Evolutionary conservation across 352 stramenopile species (phyloP), one percentile per base, ranked within the genome.

Genomic region (Phytophthora meadii): DNA sequence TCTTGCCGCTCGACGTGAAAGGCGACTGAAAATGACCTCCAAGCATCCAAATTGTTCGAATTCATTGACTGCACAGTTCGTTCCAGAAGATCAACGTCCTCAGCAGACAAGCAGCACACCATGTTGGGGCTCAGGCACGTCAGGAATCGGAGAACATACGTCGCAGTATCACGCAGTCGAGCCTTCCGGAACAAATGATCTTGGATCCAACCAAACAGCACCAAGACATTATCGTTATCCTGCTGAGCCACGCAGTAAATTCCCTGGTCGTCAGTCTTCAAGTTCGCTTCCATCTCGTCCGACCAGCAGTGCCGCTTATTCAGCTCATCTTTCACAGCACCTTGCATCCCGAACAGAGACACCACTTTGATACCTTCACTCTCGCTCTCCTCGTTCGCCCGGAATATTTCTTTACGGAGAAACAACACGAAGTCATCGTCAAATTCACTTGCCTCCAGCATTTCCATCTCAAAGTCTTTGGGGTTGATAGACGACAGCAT

Each of bases 91-190:
- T 53, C 14, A 5, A 81, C 57, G 39, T 92, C 83, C 19, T 71
- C 34, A 7, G 24, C 7, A 10, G 69, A 77, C n/a, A 89, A 36
- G 37, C 83, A 89, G 52, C 74, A 87, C 9, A 84, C 70, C 27
- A 92, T 71, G 8, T 84, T 45, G 2, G 70, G 61, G 19, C 68
- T 83, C 30, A 92, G 58, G 34, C 74, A 81, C 15, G 81, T 86
- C 36, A 89, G 61, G 39, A 90, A 88, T 8, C 86, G 86, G 15
- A 94, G 54, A 36, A 91, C 72, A 17, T 91, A 93, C 40, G 86
- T 89, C 15, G 82, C 80, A 19, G 79, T 89, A 40, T 87, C 81
- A 1, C 84, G 79, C 15, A 92, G 59, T 14, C 61, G 66, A 30
- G 56, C 49, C 11, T 75, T 77, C 0, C 56, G 47, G 51, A 93